Evolutionary conservation across 306 rosid species (phyloP).

Genomic region (Gleditsia sinensis): DNA sequence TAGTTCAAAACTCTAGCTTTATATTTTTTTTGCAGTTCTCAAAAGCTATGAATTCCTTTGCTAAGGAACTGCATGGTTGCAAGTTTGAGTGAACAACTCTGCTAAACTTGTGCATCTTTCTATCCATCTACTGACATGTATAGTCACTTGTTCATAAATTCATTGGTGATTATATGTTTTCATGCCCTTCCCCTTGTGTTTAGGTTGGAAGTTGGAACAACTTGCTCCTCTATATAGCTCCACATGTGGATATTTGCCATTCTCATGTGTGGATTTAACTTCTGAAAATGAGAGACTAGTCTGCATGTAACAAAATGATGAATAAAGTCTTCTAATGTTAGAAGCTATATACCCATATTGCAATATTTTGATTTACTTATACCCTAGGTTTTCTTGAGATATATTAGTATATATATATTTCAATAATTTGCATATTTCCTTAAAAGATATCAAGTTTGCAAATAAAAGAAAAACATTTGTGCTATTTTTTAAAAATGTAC

Average conservation of each 20-base stretch:
- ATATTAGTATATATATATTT: not conserved
- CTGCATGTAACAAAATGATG: not conserved
- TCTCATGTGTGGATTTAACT: not conserved
- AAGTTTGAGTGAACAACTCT: not conserved
- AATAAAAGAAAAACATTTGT: not conserved
- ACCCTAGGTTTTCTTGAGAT: not conserved
- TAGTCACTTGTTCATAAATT: not conserved
- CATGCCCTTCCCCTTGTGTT: not conserved
- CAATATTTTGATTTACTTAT: not conserved
- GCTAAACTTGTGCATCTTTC: not conserved
- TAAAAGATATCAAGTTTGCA: not conserved
- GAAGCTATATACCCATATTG: not conserved
- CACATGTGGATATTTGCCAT: not conserved
- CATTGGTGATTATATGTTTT: not conserved
- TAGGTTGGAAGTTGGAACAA: not conserved
- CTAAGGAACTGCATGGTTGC: not conserved
- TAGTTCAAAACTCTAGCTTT: not conserved
- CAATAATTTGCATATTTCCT: not conserved
- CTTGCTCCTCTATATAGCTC: not conserved
- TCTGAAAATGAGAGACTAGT: not conserved
- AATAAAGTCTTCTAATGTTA: not conserved
- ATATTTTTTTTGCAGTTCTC: not conserved
- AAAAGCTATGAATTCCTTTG: not conserved
- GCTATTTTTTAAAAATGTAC: not conserved
- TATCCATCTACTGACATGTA: not conserved